phyloP scores from a whole-genome alignment of 1,139 yeast species.

The Pichia sp. region DNA sequence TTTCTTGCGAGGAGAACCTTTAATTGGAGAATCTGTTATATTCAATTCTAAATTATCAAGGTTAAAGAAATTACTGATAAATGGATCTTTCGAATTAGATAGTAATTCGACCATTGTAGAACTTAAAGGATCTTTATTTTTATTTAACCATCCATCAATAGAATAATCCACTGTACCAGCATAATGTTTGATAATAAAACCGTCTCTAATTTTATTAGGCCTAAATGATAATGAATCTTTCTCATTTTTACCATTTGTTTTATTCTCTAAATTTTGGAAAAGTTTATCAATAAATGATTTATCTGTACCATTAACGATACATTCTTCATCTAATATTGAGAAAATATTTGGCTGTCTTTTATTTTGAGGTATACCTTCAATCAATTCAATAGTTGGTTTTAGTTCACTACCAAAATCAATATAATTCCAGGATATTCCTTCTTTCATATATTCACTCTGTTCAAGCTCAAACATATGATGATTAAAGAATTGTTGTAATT shows the following conservation, averaged over 20 bases:
- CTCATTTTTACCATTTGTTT: slow-evolving; percentile 37
- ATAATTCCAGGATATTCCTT: slow-evolving; percentile 93
- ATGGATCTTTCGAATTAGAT: slow-evolving; percentile 47
- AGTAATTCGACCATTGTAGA: slow-evolving; percentile 60
- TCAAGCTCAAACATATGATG: slow-evolving; percentile 96
- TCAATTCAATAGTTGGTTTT: slow-evolving; percentile 89
- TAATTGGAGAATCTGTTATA: slow-evolving; percentile 26
- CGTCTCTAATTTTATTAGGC: slow-evolving; percentile 61
- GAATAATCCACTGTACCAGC: slow-evolving; percentile 94
- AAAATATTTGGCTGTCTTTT: slow-evolving; percentile 58
- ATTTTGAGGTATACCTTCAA: slow-evolving; percentile 51
- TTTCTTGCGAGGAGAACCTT: slow-evolving; percentile 20
- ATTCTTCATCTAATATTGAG: slow-evolving; percentile 87
- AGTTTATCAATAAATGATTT: slow-evolving; percentile 76
- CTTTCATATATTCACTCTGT: slow-evolving; percentile 90
- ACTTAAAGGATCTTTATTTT: slow-evolving; percentile 89
- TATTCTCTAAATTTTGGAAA: slow-evolving; percentile 50
- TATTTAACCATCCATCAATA: slow-evolving; percentile 88
- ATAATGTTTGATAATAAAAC: slow-evolving; percentile 81
- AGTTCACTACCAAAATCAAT: slow-evolving; percentile 95
- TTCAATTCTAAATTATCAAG: slow-evolving; percentile 22
- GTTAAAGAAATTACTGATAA: slow-evolving; percentile 44
- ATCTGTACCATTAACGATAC: slow-evolving; percentile 85
- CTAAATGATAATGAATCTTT: slow-evolving; percentile 32
- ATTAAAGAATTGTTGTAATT: slow-evolving; percentile 92